A percentile compares a stretch with the other conserved stretches of the same genome.
Conservation (phyloP, 805 yeast genomes). For the Nakazawaea pomicola region DNA sequence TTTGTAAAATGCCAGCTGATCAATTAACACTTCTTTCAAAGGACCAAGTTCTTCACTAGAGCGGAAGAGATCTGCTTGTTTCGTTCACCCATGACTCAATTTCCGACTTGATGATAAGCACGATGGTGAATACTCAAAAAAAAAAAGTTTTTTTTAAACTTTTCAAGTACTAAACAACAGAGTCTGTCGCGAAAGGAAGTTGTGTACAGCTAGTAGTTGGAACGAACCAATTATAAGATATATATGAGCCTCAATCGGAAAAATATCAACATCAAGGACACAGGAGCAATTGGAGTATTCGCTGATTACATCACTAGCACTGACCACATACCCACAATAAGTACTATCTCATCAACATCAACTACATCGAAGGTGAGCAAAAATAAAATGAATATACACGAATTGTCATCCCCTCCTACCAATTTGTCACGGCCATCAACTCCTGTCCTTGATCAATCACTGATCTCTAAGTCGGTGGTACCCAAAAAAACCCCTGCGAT, state of each 20-base stretch:
- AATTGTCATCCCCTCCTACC: too few relatives aligned
- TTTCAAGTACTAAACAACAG: too few relatives aligned
- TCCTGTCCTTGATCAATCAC: neutral
- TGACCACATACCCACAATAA: neutral
- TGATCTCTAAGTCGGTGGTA: neutral
- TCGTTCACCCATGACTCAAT: too few relatives aligned
- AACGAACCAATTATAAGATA: too few relatives aligned
- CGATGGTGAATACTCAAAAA: neutral
- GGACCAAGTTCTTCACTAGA: too few relatives aligned
- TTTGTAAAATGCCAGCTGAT: too few relatives aligned
- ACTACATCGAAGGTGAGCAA: neutral
- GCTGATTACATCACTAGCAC: conserved; percentile 7
- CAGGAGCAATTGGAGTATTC: conserved; percentile 11
- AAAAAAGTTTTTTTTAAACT: too few relatives aligned
- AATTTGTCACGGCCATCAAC: conserved; percentile 2
- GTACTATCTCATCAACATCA: neutral
- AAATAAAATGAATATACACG: too few relatives aligned
- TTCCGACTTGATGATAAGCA: too few relatives aligned
- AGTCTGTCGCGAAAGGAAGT: neutral
- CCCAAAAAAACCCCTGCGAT: conserved; percentile 12
- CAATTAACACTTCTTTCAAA: too few relatives aligned
- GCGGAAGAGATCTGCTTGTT: too few relatives aligned
- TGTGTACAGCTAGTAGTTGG: too few relatives aligned
- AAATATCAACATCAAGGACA: conserved; percentile 1
- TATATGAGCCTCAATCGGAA: neutral